These are phyloP conservation scores for Penicillium steckii DNA, from an alignment of 495 filamentous ascomycete genomes.

Conservation along the genomic window DNA sequence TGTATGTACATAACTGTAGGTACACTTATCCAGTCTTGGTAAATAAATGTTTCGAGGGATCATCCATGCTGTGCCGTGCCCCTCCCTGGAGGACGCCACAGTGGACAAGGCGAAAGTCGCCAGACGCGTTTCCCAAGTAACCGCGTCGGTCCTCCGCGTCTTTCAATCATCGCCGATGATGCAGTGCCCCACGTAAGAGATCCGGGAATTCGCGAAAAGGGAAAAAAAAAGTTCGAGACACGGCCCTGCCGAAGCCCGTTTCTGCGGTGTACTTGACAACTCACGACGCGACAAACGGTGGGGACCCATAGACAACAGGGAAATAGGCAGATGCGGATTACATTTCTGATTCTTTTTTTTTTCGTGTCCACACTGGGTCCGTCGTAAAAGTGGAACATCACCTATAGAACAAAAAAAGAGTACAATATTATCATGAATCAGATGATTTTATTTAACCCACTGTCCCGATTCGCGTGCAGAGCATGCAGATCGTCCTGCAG, in stretches of 20 bases:
- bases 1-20: too few species aligned
- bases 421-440: conserved; percentile 6
- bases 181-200: conserved; percentile 23
- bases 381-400: not conserved
- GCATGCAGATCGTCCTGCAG: conserved; percentile 21
- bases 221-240: too few species aligned
- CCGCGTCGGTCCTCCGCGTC: conserved; percentile 28
- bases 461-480: conserved; percentile 16
- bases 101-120: conserved; percentile 5
- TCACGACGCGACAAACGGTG: conserved; percentile 3
- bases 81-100: conserved; percentile 4
- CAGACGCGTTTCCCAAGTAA: conserved; percentile 35
- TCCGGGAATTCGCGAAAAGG: conserved; percentile 16
- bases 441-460: conserved; percentile 19
- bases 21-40: too few species aligned
- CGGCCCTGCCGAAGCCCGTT: not conserved
- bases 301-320: conserved; percentile 1
- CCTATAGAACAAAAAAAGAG: too few species aligned
- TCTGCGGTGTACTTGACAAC: conserved; percentile 22
- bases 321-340: not conserved
- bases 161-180: conserved; percentile 24
- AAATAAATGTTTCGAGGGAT: not conserved
- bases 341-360: not conserved
- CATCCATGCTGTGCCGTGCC: conserved; percentile 7
- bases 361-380: not conserved